Evolutionary conservation across 176 grass and related monocot genomes (phyloP).

Genomic region (Rhynchospora breviuscula): DNA sequence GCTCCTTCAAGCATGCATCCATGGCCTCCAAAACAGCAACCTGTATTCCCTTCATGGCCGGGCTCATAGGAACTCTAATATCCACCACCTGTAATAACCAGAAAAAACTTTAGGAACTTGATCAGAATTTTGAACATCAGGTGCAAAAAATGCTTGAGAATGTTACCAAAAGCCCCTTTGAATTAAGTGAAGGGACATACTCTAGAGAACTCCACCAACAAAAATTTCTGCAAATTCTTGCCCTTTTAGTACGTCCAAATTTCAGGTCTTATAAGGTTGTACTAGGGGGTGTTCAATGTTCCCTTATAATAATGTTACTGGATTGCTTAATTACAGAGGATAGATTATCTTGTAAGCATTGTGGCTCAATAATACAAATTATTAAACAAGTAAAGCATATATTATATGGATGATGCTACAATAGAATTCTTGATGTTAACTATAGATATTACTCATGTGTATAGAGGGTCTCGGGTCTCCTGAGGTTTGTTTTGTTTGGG

Average conservation of each 20-base stretch:
- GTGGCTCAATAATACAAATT: not conserved
- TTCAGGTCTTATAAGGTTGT: not conserved
- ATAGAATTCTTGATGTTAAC: not conserved
- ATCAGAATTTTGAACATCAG: slow-evolving; percentile 3
- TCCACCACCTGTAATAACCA: slow-evolving; percentile 41
- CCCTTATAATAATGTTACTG: not conserved
- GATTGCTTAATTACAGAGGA: not conserved
- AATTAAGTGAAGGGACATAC: not conserved
- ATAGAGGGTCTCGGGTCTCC: not conserved
- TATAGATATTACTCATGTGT: not conserved
- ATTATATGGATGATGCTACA: not conserved
- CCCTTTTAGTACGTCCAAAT: not conserved
- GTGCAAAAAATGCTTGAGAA: not conserved
- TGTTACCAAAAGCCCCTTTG: not conserved
- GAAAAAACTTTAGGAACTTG: not conserved
- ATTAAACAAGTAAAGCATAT: too few species aligned
- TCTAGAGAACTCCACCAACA: not conserved
- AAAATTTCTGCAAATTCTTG: not conserved
- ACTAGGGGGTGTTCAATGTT: not conserved
- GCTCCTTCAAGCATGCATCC: slow-evolving; percentile 93
- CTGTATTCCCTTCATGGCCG: slow-evolving; percentile 76
- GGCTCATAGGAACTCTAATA: slow-evolving; percentile 68
- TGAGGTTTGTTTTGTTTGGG: not conserved
- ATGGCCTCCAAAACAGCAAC: slow-evolving; percentile 63
- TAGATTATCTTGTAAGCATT: not conserved